Evolutionary conservation across 306 rosid species (phyloP).

Genomic region (Senna siamea): DNA sequence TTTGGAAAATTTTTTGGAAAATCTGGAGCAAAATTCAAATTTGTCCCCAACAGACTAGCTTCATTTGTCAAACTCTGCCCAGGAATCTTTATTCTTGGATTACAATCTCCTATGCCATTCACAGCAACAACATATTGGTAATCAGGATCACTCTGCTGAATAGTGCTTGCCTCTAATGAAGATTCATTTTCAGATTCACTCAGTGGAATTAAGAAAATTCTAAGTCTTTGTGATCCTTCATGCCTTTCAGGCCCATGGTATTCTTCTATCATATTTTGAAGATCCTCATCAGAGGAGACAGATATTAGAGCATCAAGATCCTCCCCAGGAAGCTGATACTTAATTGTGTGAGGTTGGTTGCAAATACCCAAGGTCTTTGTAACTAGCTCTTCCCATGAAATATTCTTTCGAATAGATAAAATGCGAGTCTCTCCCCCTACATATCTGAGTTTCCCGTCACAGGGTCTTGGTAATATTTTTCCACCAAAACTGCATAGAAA

Average conservation of each 20-base stretch:
- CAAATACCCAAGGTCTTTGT: conserved; percentile 66
- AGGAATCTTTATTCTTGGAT: conserved; percentile 45
- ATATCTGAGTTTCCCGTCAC: conserved; percentile 76
- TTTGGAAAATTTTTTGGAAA: conserved; percentile 25
- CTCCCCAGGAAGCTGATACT: conserved; percentile 86
- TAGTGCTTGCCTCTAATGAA: conserved; percentile 48
- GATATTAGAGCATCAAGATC: conserved; percentile 87
- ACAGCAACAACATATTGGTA: conserved; percentile 79
- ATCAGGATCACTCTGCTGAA: conserved; percentile 60
- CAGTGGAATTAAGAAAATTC: conserved; percentile 65
- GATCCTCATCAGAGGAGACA: conserved; percentile 80
- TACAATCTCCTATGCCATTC: conserved; percentile 62
- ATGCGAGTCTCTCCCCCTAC: conserved; percentile 81
- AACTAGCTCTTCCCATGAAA: conserved; percentile 64
- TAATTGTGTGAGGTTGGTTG: conserved; percentile 67
- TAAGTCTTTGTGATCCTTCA: conserved; percentile 68
- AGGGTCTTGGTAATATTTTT: conserved; percentile 71
- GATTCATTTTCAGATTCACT: conserved; percentile 64
- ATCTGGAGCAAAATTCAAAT: conserved; percentile 36
- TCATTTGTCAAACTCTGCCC: conserved; percentile 51
- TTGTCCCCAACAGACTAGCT: conserved; percentile 49
- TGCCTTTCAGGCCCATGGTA: conserved; percentile 67
- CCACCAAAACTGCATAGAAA: conserved; percentile 83
- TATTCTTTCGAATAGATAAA: conserved; percentile 55
- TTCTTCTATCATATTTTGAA: conserved; percentile 86